Evolutionary conservation across 495 filamentous ascomycete genomes (phyloP).

Genomic region (Podospora tetraspora): DNA sequence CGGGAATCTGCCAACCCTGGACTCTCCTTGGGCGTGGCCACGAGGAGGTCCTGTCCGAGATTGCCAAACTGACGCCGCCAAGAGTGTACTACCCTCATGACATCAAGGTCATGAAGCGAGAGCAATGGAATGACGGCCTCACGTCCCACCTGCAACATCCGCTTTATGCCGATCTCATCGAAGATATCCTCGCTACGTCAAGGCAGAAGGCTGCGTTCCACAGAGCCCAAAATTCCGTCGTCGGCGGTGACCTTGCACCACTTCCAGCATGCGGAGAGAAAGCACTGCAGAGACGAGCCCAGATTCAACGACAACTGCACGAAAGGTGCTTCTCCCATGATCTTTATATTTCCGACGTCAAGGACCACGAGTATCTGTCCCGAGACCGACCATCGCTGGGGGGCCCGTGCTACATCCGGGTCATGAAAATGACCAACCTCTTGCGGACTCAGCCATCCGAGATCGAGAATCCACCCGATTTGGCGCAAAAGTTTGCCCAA

Average conservation of each 20-base stretch:
- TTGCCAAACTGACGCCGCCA: conserved; percentile 45
- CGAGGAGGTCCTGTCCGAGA: conserved; percentile 26
- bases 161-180: conserved; percentile 34
- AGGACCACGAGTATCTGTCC: conserved; percentile 18
- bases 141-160: conserved; percentile 52
- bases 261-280: not conserved
- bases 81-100: conserved; percentile 54
- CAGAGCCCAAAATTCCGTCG: not conserved
- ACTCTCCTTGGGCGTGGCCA: conserved; percentile 21
- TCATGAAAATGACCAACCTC: conserved; percentile 29
- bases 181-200: conserved; percentile 40
- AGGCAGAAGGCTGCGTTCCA: conserved; percentile 31
- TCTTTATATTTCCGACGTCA: not conserved
- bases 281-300: conserved; percentile 35
- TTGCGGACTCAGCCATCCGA: conserved; percentile 24
- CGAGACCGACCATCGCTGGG: conserved; percentile 16
- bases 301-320: conserved; percentile 36
- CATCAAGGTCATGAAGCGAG: conserved; percentile 45
- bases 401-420: conserved; percentile 19
- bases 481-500: conserved; percentile 25
- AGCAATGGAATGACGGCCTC: conserved; percentile 42
- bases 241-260: not conserved
- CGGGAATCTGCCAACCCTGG: conserved; percentile 44
- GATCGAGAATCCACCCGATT: conserved; percentile 18
- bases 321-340: conserved; percentile 20